phyloP scores from a whole-genome alignment of 352 stramenopile species.

The Pythium insidiosum region DNA sequence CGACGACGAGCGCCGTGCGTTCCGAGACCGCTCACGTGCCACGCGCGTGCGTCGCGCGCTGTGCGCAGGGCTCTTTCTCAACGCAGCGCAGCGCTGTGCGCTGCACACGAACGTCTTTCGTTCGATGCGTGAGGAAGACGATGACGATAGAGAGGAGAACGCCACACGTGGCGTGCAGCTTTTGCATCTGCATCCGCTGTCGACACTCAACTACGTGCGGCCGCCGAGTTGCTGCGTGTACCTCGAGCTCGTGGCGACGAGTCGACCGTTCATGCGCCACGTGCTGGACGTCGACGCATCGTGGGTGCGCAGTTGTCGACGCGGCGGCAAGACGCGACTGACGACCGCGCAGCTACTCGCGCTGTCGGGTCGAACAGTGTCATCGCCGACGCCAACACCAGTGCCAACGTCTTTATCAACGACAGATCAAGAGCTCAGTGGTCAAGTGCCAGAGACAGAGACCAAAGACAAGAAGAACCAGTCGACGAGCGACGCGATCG shows the following conservation, averaged over 20 bases:
- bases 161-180: conserved; percentile 34
- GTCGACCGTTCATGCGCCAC: conserved; percentile 59
- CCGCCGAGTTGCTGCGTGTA: conserved; percentile 55
- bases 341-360: conserved; percentile 25
- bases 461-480: not conserved
- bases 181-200: conserved; percentile 64
- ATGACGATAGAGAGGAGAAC: not conserved
- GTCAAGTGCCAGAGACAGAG: not conserved
- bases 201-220: conserved; percentile 30
- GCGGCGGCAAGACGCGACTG: conserved; percentile 20
- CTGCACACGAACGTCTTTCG: conserved; percentile 50
- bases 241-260: conserved; percentile 68
- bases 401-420: not conserved
- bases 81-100: conserved; percentile 51
- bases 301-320: conserved; percentile 44
- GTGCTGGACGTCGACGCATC: conserved; percentile 32
- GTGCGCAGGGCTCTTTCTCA: conserved; percentile 63
- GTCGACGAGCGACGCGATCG: conserved; percentile 3
- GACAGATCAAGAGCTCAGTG: no score
- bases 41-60: conserved; percentile 13
- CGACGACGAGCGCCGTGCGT: not conserved
- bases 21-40: conserved; percentile 2
- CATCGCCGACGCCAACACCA: not conserved
- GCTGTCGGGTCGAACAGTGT: not conserved
- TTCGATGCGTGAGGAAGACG: conserved; percentile 4